Conservation (phyloP, 2,329 filamentous ascomycete species). For the Cladosporium sp. region DNA sequence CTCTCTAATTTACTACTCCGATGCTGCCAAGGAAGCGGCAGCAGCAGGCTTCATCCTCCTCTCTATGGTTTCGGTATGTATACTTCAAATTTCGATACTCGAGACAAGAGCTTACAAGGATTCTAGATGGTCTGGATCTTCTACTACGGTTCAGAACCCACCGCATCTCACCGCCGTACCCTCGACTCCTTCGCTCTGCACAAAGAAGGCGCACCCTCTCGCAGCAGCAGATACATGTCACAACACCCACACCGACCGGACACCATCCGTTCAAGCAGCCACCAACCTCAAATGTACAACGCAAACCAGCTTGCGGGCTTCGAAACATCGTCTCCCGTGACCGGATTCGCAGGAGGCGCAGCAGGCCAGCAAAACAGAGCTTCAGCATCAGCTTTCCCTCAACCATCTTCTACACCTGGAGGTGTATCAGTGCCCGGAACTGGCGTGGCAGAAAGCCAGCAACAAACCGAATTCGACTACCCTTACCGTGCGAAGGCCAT, state of each 20-base stretch:
- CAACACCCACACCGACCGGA: conserved; percentile 75
- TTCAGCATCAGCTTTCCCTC: conserved; percentile 48
- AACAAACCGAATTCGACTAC: conserved; percentile 73
- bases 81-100: not conserved
- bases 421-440: conserved; percentile 20
- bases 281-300: conserved; percentile 94
- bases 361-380: conserved; percentile 49
- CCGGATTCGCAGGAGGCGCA: conserved; percentile 62
- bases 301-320: conserved; percentile 93
- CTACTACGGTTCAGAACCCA: conserved; percentile 93
- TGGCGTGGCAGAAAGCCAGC: conserved; percentile 28
- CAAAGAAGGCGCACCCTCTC: conserved; percentile 71
- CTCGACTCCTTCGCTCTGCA: conserved; percentile 94
- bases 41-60: conserved; percentile 92
- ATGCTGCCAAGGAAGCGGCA: conserved; percentile 73
- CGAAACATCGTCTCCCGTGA: conserved; percentile 88
- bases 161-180: conserved; percentile 81
- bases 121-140: conserved; percentile 93
- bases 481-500: conserved; percentile 98
- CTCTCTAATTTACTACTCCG: conserved; percentile 74
- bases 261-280: conserved; percentile 67
- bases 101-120: conserved; percentile 28
- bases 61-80: conserved; percentile 84
- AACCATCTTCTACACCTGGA: conserved; percentile 21
- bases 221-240: conserved; percentile 69